These are phyloP conservation scores for Taphrina pruni DNA, from an alignment of 1,139 yeast species.

Conservation along the genomic window DNA sequence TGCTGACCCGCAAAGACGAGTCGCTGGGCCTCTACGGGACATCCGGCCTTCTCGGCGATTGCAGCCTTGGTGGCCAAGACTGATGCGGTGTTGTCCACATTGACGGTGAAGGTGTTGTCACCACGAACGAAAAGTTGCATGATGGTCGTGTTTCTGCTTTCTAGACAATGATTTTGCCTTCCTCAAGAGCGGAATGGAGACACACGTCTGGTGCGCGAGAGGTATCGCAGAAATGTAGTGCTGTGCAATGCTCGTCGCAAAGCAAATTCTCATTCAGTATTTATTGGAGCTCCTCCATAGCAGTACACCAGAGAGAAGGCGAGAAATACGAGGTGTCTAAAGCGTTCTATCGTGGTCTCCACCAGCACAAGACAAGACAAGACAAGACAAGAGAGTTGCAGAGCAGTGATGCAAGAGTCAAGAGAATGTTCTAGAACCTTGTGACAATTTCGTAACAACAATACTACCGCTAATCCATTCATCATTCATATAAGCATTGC, in stretches of 20 bases:
- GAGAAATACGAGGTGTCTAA: background rate
- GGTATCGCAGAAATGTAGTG: background rate
- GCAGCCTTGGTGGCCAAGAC: conserved; percentile 99
- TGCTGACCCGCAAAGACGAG: conserved; percentile 99
- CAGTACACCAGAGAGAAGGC: background rate
- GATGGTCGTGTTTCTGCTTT: conserved; percentile 16
- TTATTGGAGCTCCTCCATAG: conserved; percentile 20
- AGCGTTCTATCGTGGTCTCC: no score
- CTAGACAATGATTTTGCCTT: conserved; percentile 19
- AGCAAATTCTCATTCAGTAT: conserved; percentile 15
- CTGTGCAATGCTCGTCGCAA: conserved; percentile 1
- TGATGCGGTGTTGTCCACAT: conserved; percentile 93
- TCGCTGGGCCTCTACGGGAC: conserved; percentile 99
- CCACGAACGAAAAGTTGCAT: conserved; percentile 73
- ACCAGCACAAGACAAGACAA: no score
- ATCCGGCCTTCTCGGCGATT: conserved; percentile 99
- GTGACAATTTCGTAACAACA: background rate
- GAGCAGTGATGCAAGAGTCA: no score
- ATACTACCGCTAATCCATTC: background rate
- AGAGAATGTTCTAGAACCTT: no score
- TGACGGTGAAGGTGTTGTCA: conserved; percentile 99
- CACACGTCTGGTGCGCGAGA: background rate
- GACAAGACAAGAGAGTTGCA: no score
- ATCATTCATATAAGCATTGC: background rate
- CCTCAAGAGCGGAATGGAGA: conserved; percentile 22